Percentiles rank a stretch among this genome's conserved stretches.
These are phyloP conservation scores for Uronychia binucleata DNA, from an alignment of 73 alveolate genomes.

Conservation along the genomic window DNA sequence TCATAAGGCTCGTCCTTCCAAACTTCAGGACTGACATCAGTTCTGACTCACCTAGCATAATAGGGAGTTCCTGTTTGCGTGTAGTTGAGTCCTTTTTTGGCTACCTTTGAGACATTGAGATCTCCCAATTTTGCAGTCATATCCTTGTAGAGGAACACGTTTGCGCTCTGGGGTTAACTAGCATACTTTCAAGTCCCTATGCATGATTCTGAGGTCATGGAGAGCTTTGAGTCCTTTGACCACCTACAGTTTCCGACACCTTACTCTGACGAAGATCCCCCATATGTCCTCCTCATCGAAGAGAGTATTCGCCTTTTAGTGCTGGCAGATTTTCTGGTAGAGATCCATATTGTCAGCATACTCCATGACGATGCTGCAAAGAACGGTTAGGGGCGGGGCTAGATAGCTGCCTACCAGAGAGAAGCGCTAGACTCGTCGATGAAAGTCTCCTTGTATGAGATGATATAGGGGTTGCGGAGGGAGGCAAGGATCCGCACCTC, in stretches of 20 bases:
- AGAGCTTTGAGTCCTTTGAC: slow-evolving; percentile 63
- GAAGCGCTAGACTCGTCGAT: slow-evolving; percentile 35
- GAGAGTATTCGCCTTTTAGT: background rate
- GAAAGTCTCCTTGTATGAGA: slow-evolving; percentile 54
- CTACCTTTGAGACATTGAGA: slow-evolving; percentile 64
- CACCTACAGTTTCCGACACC: background rate
- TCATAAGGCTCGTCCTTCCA: slow-evolving; percentile 70
- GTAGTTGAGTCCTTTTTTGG: slow-evolving; percentile 43
- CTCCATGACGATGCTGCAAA: background rate
- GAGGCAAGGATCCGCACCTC: slow-evolving; percentile 63
- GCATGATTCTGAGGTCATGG: slow-evolving; percentile 60
- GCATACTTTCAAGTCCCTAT: slow-evolving; percentile 54
- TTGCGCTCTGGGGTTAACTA: slow-evolving; percentile 35
- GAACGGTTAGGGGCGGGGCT: background rate
- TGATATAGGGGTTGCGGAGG: slow-evolving; percentile 36
- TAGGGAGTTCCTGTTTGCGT: slow-evolving; percentile 78
- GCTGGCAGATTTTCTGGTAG: background rate
- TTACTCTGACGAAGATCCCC: background rate
- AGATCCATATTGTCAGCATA: background rate
- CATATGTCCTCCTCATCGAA: background rate
- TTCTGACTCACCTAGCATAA: background rate
- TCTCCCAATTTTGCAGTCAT: slow-evolving; percentile 74
- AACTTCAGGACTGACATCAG: slow-evolving; percentile 70
- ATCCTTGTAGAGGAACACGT: slow-evolving; percentile 61
- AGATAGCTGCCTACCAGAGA: background rate